phyloP scores from a whole-genome alignment of 202 grass and related monocot species.

The Bolboschoenoplectus hybrid region DNA sequence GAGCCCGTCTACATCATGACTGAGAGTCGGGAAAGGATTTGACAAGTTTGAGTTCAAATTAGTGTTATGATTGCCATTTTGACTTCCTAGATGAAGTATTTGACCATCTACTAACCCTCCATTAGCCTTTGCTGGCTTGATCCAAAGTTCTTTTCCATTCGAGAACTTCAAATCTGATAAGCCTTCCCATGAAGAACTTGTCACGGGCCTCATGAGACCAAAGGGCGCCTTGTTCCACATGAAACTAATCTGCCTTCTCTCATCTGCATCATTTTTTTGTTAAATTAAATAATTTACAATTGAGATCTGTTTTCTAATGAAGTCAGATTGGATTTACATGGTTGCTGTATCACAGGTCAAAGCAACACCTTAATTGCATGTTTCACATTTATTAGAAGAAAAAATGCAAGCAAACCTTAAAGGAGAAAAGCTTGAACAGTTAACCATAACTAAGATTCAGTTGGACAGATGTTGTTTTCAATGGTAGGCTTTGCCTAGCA shows the following conservation, averaged over 20 bases:
- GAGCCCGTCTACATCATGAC: conserved; percentile 55
- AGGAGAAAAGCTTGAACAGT: neutral
- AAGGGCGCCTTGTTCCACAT: conserved; percentile 68
- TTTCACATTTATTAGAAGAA: neutral
- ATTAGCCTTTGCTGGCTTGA: conserved; percentile 43
- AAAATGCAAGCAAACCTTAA: neutral
- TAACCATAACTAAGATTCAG: neutral
- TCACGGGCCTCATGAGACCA: conserved; percentile 54
- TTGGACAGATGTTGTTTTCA: neutral
- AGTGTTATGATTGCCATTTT: conserved; percentile 34
- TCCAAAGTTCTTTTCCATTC: conserved; percentile 59
- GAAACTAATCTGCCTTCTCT: conserved; percentile 80
- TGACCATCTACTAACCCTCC: conserved; percentile 44
- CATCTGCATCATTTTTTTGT: conserved; percentile 52
- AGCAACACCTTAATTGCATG: neutral
- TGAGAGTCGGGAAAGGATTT: conserved; percentile 46
- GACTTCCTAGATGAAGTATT: conserved; percentile 44
- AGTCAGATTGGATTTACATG: neutral
- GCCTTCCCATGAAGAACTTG: conserved; percentile 64
- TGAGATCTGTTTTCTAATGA: neutral
- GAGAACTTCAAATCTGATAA: conserved; percentile 68
- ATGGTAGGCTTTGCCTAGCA: neutral
- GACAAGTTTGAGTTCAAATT: conserved; percentile 48
- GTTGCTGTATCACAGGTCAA: neutral
- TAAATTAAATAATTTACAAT: conserved; percentile 3